These are phyloP conservation scores for Malbranchea cinnamomea DNA, from an alignment of 2,329 filamentous ascomycete species.

Conservation along the genomic window DNA sequence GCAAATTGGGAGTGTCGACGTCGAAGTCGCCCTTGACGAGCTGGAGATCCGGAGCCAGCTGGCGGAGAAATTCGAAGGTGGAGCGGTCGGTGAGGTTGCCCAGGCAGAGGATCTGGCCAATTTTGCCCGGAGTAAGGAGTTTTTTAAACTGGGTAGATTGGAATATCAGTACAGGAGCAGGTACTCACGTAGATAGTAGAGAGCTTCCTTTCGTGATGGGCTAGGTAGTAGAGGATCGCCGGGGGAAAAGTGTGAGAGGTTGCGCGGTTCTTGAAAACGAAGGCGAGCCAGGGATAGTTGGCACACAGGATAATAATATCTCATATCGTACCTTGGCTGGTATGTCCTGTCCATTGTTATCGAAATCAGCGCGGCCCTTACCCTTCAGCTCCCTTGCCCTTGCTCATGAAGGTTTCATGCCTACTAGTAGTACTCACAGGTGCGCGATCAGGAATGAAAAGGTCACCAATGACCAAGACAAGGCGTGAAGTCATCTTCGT, in stretches of 20 bases:
- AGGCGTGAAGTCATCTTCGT: constrained; percentile 61
- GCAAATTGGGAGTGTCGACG: constrained; percentile 49
- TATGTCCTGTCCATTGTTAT: constrained; percentile 43
- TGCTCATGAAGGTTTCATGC: no score
- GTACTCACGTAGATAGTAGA: constrained; percentile 4
- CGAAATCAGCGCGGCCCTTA: constrained; percentile 7
- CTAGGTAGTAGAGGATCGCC: constrained; percentile 2
- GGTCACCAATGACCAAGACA: constrained; percentile 80
- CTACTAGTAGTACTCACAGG: no score
- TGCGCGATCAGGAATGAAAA: constrained; percentile 85
- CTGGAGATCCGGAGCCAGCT: constrained; percentile 56
- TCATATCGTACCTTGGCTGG: constrained; percentile 56
- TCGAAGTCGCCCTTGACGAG: constrained; percentile 58
- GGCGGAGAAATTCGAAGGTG: constrained; percentile 67
- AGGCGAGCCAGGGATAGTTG: no score
- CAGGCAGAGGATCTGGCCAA: constrained; percentile 65
- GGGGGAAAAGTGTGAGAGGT: constrained; percentile 1
- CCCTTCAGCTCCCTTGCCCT: background rate
- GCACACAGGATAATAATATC: no score
- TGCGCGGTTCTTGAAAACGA: background rate
- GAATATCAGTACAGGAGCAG: constrained; percentile 8
- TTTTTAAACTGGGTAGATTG: constrained; percentile 55
- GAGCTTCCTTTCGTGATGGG: constrained; percentile 3
- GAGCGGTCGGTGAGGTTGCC: constrained; percentile 67
- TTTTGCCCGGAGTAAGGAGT: constrained; percentile 69